These are phyloP conservation scores for Carex littledalei DNA, from an alignment of 176 grass and related monocot genomes.

Conservation along the genomic window DNA sequence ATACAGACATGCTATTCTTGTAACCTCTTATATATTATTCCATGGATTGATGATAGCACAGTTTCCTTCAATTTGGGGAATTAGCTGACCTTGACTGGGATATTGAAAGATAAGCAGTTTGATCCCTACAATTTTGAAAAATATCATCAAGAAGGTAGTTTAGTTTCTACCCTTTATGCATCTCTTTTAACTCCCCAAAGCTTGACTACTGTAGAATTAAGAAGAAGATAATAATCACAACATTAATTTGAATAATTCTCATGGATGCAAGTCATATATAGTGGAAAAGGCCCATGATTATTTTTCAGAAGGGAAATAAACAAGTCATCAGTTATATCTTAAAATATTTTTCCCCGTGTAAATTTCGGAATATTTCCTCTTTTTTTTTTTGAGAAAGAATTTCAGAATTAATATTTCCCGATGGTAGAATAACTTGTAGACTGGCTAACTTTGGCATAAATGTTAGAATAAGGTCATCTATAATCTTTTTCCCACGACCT, in stretches of 20 bases:
- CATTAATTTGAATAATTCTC: no score
- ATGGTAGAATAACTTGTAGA: not conserved
- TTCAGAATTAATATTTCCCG: not conserved
- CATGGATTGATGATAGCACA: not conserved
- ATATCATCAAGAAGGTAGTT: not conserved
- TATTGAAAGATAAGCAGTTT: not conserved
- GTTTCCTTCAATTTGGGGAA: no score
- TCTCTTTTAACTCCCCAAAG: not conserved
- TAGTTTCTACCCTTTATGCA: not conserved
- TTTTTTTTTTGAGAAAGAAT: not conserved
- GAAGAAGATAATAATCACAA: not conserved
- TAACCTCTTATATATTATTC: not conserved
- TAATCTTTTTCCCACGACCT: no score
- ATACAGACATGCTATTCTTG: not conserved
- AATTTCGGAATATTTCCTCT: not conserved
- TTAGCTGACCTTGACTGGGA: not conserved
- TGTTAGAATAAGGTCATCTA: not conserved
- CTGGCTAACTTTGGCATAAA: not conserved
- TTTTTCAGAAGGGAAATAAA: not conserved
- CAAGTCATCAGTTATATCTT: not conserved
- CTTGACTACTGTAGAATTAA: not conserved
- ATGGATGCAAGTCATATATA: not conserved
- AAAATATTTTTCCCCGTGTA: not conserved
- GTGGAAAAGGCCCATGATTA: not conserved
- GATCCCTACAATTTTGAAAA: not conserved